Conservation (phyloP, 2,329 filamentous ascomycete species). For the Didymella keratinophila region DNA sequence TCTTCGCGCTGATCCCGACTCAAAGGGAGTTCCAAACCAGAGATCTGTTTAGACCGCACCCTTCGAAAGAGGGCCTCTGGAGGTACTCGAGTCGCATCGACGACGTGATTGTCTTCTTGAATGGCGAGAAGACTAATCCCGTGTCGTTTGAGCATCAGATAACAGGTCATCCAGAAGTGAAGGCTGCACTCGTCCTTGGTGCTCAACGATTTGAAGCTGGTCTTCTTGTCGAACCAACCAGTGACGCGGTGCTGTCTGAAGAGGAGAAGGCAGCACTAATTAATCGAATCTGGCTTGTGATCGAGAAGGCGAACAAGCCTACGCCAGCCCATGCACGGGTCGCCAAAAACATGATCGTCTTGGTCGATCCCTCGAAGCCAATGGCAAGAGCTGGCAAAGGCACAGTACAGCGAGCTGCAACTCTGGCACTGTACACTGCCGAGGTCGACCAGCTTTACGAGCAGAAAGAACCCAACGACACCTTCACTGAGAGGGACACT, state of each 20-base stretch:
- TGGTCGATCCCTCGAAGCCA: slow-evolving; percentile 18
- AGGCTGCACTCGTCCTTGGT: neutral
- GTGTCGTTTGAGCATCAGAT: slow-evolving; percentile 9
- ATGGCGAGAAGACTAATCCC: slow-evolving; percentile 41
- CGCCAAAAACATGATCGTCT: slow-evolving; percentile 4
- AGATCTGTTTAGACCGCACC: neutral
- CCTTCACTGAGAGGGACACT: neutral
- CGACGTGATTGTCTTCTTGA: slow-evolving; percentile 43
- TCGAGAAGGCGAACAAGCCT: neutral
- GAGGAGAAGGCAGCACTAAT: neutral
- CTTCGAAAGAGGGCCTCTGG: slow-evolving; percentile 18
- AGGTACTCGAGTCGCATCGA: slow-evolving; percentile 40
- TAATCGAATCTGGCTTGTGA: neutral
- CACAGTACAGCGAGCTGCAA: slow-evolving; percentile 31
- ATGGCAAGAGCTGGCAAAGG: slow-evolving; percentile 36
- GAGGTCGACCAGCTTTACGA: slow-evolving; percentile 36
- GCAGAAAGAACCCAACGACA: neutral
- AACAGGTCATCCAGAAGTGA: slow-evolving; percentile 17
- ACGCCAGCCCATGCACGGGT: neutral
- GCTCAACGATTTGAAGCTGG: slow-evolving; percentile 1
- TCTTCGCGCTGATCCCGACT: neutral
- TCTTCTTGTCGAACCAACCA: slow-evolving; percentile 31
- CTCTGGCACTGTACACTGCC: slow-evolving; percentile 25
- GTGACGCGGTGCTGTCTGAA: neutral
- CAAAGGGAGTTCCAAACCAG: neutral